phyloP scores from a whole-genome alignment of 2,329 filamentous ascomycete genomes.

The Triangularia setosa region DNA sequence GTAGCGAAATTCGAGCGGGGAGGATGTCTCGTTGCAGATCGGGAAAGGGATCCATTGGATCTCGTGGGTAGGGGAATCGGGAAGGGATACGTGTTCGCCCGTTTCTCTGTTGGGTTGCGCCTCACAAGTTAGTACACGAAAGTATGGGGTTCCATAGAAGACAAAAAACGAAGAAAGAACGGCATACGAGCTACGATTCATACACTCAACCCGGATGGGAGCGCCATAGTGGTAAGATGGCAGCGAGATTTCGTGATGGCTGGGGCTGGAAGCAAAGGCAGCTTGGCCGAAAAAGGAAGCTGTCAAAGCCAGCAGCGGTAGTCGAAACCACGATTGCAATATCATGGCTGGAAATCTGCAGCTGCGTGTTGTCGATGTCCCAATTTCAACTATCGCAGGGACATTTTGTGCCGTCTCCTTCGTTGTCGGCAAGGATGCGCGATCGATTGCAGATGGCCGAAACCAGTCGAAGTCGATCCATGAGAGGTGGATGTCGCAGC shows the following conservation, averaged over 20 bases:
- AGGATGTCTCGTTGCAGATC: conserved; percentile 79
- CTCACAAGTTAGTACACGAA: not conserved
- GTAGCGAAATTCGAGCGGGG: conserved; percentile 81
- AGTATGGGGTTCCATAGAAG: not conserved
- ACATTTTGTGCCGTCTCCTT: not conserved
- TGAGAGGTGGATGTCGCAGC: not conserved
- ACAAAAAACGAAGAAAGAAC: conserved; percentile 29
- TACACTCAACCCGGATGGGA: conserved; percentile 65
- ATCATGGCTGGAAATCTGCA: not conserved
- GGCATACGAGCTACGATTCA: conserved; percentile 67
- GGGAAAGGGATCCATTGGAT: conserved; percentile 92
- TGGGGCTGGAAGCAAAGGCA: conserved; percentile 3
- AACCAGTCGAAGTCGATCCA: not conserved
- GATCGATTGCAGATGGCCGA: not conserved
- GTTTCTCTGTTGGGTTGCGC: conserved; percentile 60
- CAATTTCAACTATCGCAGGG: not conserved
- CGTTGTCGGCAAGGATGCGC: not conserved
- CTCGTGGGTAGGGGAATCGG: conserved; percentile 69
- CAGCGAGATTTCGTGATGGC: conserved; percentile 39
- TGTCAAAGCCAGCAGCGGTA: not conserved
- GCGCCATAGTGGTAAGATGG: conserved; percentile 65
- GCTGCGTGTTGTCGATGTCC: not conserved
- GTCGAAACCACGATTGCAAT: not conserved
- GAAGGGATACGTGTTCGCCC: conserved; percentile 68
- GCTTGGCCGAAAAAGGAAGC: conserved; percentile 4